Percentiles rank a stretch among this genome's conserved stretches.
Evolutionary conservation across 1,284 basidiomycete species (phyloP).

Genomic region (Cryptococcus sp.): DNA sequence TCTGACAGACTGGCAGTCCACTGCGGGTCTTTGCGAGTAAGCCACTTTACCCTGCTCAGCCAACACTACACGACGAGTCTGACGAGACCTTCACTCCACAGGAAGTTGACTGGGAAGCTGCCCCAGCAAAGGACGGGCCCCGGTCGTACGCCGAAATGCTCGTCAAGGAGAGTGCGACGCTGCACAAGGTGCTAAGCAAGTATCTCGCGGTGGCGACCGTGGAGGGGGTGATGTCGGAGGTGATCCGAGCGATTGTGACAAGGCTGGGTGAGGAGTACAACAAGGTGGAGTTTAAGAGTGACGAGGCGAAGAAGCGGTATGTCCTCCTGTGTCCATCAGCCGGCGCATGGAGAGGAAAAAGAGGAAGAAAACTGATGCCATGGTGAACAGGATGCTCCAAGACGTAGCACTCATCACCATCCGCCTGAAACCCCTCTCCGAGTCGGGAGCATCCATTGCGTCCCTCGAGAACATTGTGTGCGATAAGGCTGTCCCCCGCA

Average conservation of each 20-base stretch:
- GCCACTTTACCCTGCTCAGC: constrained; percentile 1
- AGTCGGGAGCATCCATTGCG: constrained; percentile 58
- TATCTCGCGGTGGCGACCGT: constrained; percentile 75
- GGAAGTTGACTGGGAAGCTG: constrained; percentile 71
- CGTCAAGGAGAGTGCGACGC: constrained; percentile 90
- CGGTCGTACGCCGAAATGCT: constrained; percentile 80
- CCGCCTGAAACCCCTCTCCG: constrained; percentile 61
- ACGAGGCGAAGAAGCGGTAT: constrained; percentile 77
- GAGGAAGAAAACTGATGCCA: background rate
- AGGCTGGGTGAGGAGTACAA: constrained; percentile 78
- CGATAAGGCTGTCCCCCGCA: constrained; percentile 58
- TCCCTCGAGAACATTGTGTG: constrained; percentile 71
- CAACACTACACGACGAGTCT: background rate
- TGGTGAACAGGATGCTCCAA: constrained; percentile 61
- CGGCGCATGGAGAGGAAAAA: no score
- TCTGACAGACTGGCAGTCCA: constrained; percentile 87
- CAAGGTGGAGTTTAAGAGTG: constrained; percentile 71
- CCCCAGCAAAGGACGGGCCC: constrained; percentile 56
- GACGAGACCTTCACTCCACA: constrained; percentile 37
- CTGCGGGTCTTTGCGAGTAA: constrained; percentile 51
- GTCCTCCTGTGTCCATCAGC: constrained; percentile 23
- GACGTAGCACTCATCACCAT: constrained; percentile 73
- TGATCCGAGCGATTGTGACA: constrained; percentile 85
- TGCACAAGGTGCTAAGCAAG: constrained; percentile 93
- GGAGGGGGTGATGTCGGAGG: constrained; percentile 87